Base-by-base conservation (phyloP, 768 basidiomycete species). In the Suillus tomentosus region DNA sequence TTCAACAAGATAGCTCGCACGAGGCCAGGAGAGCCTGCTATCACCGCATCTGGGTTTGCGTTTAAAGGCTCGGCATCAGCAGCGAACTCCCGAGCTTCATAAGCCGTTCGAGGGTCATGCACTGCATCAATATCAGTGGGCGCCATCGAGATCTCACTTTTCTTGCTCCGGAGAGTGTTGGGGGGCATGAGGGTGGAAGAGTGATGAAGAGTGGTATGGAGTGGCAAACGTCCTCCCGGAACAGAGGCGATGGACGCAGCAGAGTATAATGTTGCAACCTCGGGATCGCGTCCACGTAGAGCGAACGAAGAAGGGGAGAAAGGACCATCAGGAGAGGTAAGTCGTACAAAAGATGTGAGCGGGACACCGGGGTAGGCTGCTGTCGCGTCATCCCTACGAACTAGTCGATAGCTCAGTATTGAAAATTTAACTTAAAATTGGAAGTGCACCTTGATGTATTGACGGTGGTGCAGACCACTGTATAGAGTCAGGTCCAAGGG, bases 261-360 rank as follows among this genome's bases (percentile, higher is more conserved):
- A n/a, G 91, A 91, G 74, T 94, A 95, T 6, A 94, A 80, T 4
- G 92, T 94, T 19, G 92, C 90, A 11, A 92, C 89, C 60, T 95
- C 94, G 1, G 89, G 82, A 74, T 94, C 93, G 22, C 82, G 81
- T 14, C 79, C 78, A 40, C 82, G 78, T 48, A 73, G 62, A 50
- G 65, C 47, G 40, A 69, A 62, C 42, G 71, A 66, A 14, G 79
- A 74, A 2, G 82, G 78, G 0, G 83, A 76, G 71, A 86, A 88
- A 0, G 86, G 79, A 64, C 87, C 85, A 68, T 89, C 85, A 6
- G 90, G 85, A 14, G 88, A 90, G 15, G 86, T 80, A 9, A 94
- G 82, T 54, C 83, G 82, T 34, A 94, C 80, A 42, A 93, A 83
- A 69, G 85, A 87, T 68, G 87, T 84, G 70, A 88, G 88, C 0